Percentiles rank a stretch among this genome's conserved stretches.
Evolutionary conservation across 257 asterid genomes (phyloP).

Genomic region (Solanum chiquidenum): DNA sequence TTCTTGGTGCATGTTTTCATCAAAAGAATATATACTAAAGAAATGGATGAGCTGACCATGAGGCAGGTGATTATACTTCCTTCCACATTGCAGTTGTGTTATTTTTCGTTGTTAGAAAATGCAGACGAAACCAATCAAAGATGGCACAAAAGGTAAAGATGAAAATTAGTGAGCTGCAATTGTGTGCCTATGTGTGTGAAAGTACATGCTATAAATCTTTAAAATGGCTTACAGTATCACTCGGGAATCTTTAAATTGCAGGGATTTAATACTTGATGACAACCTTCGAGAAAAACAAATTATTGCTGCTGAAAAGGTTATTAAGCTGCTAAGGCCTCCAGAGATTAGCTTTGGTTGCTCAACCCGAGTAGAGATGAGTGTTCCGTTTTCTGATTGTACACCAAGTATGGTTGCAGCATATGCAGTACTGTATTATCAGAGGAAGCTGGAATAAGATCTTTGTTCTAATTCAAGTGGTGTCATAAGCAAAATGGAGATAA

Average conservation of each 20-base stretch:
- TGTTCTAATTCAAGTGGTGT: not conserved
- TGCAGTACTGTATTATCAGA: conserved; percentile 31
- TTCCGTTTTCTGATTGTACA: conserved; percentile 4
- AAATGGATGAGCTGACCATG: not conserved
- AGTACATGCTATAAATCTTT: not conserved
- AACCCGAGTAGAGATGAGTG: not conserved
- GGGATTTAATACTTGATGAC: conserved; percentile 46
- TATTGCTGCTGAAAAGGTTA: conserved; percentile 44
- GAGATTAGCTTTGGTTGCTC: conserved; percentile 6
- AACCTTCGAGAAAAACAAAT: conserved; percentile 52
- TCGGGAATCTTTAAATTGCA: conserved; percentile 12
- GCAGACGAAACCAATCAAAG: not conserved
- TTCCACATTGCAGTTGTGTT: not conserved
- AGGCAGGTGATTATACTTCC: not conserved
- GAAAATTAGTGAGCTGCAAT: not conserved
- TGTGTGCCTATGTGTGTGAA: not conserved
- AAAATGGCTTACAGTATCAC: not conserved
- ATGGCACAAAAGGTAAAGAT: not conserved
- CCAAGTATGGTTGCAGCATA: conserved; percentile 84
- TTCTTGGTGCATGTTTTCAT: not conserved
- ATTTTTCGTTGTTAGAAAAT: not conserved
- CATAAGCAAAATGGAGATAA: not conserved
- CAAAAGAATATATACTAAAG: not conserved
- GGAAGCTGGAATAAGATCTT: not conserved
- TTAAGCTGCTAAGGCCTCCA: conserved; percentile 36